These are phyloP conservation scores for Oldenlandia corymbosa DNA, from an alignment of 257 asterid species.

Conservation along the genomic window DNA sequence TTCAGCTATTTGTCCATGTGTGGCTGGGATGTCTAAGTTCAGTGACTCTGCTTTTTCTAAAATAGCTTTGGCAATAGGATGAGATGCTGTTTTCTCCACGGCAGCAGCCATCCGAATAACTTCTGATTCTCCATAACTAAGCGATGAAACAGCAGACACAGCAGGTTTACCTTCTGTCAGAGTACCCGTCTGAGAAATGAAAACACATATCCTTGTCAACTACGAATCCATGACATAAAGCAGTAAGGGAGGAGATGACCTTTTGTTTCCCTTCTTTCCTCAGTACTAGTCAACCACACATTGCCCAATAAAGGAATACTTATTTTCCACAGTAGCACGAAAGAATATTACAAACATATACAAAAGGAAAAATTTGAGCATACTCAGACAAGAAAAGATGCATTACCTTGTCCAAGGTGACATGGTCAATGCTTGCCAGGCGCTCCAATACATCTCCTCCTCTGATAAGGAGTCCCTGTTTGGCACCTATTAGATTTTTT, in stretches of 20 bases:
- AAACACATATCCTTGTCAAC: slow-evolving; percentile 8
- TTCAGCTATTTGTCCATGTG: slow-evolving; percentile 78
- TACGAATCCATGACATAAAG: neutral
- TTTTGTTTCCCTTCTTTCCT: too few relatives aligned
- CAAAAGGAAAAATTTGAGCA: neutral
- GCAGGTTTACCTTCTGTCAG: slow-evolving; percentile 93
- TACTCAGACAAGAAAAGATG: neutral
- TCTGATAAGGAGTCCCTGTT: slow-evolving; percentile 85
- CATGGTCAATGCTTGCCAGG: slow-evolving; percentile 67
- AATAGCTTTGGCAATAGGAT: slow-evolving; percentile 91
- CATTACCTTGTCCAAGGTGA: slow-evolving; percentile 78
- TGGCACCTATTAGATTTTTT: slow-evolving; percentile 58
- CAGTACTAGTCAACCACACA: too few relatives aligned
- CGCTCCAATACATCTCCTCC: slow-evolving; percentile 99
- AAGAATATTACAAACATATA: neutral
- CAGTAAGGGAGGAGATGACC: too few relatives aligned
- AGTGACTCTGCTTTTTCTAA: slow-evolving; percentile 64
- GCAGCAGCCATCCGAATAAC: slow-evolving; percentile 86
- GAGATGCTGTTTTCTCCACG: slow-evolving; percentile 95
- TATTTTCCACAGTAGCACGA: too few relatives aligned
- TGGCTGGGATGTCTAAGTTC: slow-evolving; percentile 59
- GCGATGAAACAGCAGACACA: slow-evolving; percentile 67
- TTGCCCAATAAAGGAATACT: too few relatives aligned
- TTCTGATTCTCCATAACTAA: slow-evolving; percentile 57
- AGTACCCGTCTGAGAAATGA: slow-evolving; percentile 77